Percentiles rank a stretch among this genome's conserved stretches.
Conservation (phyloP, 1,284 basidiomycete genomes). For the Cryptococcus deneoformans region DNA sequence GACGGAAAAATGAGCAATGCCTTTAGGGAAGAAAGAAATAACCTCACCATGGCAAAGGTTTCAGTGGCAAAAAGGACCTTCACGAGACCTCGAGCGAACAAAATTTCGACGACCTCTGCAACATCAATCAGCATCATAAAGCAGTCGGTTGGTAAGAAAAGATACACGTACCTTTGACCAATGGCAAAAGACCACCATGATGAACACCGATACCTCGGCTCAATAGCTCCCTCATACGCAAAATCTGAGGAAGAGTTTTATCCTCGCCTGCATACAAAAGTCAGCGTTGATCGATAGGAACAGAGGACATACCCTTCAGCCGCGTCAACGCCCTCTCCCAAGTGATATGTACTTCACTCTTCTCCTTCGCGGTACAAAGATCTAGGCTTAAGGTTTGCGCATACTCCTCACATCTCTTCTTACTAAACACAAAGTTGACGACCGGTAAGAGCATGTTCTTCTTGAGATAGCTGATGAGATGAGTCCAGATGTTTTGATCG, state of each 20-base stretch:
- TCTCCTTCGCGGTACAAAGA: conserved; percentile 79
- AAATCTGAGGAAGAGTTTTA: conserved; percentile 91
- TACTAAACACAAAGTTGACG: conserved; percentile 96
- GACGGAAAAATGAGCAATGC: conserved; percentile 6
- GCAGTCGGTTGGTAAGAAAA: neutral
- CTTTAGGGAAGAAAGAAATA: neutral
- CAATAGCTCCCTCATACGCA: conserved; percentile 85
- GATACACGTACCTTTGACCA: conserved; percentile 74
- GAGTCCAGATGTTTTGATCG: conserved; percentile 92
- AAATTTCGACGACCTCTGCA: conserved; percentile 82
- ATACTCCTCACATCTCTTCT: conserved; percentile 96
- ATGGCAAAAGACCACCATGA: conserved; percentile 92
- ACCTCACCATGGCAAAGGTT: conserved; percentile 92
- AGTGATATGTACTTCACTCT: conserved; percentile 93
- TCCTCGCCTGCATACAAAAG: conserved; percentile 65
- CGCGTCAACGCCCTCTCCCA: conserved; percentile 89
- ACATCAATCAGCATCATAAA: conserved; percentile 66
- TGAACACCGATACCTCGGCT: conserved; percentile 95
- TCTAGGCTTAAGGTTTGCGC: conserved; percentile 87
- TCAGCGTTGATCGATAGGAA: neutral
- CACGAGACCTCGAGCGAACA: conserved; percentile 93
- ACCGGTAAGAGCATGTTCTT: conserved; percentile 87
- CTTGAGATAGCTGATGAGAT: conserved; percentile 79
- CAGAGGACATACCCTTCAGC: conserved; percentile 68
- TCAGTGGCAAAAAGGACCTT: conserved; percentile 98